Evolutionary conservation across 345 rosid genomes (phyloP), one percentile per base, ranked within the genome.

Genomic region (Sonneratia alba): DNA sequence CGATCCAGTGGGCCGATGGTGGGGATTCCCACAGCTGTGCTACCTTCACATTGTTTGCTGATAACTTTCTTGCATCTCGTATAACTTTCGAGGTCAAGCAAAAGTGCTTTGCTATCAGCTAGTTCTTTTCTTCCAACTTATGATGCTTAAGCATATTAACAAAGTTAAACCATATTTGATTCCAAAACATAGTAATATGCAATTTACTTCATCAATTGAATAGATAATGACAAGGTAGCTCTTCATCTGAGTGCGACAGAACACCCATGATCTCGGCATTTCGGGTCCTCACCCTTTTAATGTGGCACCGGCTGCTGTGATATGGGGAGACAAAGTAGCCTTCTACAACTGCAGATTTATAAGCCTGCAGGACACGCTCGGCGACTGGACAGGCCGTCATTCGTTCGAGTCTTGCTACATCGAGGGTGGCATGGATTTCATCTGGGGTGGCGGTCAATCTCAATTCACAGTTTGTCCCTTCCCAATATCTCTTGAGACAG

Each of bases 401-500:
- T 85, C 57, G 36, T 87, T 75, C 72, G 3, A 72, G 7, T 72
- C 61, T 14, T 87, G 89, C 62, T 77, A 79, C 73, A 79, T 87
- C 42, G 78, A 79, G 75, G 91, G 89, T 55, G 72, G 80, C 11
- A 27, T 81, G 0, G 88, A 87, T 77, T 87, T 87, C 82, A 85
- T 87, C 0, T 87, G 81, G 86, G 89, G 87, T 12, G 0, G 3
- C 0, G 89, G 81, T 53, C 87, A 83, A 69, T 85, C 91, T 9
- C 49, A 71, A 3, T 85, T 72, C 71, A 40, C 75, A 79, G 91
- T 87, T 4, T 5, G 43, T 65, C 22, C 16, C 13, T 48, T 15
- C 16, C 53, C 53, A 13, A 13, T 47, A 1, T 47, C 51, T 47
- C 2, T 4, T 40, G 43, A 40, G 3, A 7, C 43, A n/a, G n/a